Evolutionary conservation across 2,329 filamentous ascomycete genomes (phyloP).

Genomic region (Aspergillus sp.): DNA sequence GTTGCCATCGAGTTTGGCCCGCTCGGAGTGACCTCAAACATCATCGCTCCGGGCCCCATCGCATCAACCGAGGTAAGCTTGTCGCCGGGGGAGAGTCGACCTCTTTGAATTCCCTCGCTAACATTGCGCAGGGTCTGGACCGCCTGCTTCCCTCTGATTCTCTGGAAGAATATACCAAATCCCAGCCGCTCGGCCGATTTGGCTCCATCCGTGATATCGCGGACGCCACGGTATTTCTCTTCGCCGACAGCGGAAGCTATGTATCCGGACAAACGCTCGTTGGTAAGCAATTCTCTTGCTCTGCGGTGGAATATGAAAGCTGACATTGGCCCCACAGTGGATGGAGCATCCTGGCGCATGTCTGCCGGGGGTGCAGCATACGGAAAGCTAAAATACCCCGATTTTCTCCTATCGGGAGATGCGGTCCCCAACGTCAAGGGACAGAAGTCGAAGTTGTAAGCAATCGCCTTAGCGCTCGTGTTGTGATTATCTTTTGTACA

Average conservation of each 20-base stretch:
- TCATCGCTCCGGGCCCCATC: conserved; percentile 86
- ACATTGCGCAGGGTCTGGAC: conserved; percentile 57
- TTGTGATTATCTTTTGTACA: neutral
- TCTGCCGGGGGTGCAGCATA: conserved; percentile 29
- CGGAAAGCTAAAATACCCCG: conserved; percentile 53
- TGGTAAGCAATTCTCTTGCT: conserved; percentile 33
- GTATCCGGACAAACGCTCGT: conserved; percentile 81
- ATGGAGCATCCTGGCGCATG: conserved; percentile 43
- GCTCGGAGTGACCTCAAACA: conserved; percentile 79
- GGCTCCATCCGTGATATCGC: conserved; percentile 85
- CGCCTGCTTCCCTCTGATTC: conserved; percentile 58
- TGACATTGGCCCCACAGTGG: conserved; percentile 29
- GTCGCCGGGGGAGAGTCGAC: neutral
- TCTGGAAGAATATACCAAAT: conserved; percentile 46
- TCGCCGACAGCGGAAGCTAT: conserved; percentile 81
- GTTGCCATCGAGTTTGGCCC: conserved; percentile 90
- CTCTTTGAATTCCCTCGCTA: neutral
- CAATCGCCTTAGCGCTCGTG: neutral
- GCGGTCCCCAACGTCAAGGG: conserved; percentile 59
- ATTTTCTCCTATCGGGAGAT: conserved; percentile 57
- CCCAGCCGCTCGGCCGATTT: conserved; percentile 71
- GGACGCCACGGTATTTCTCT: conserved; percentile 86
- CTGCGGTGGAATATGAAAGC: neutral
- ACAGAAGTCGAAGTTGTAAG: conserved; percentile 54
- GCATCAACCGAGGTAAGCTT: conserved; percentile 67